Evolutionary conservation across 495 filamentous ascomycete genomes (phyloP), one percentile per base, ranked within the genome.

Genomic region (Venustampulla echinocandica): DNA sequence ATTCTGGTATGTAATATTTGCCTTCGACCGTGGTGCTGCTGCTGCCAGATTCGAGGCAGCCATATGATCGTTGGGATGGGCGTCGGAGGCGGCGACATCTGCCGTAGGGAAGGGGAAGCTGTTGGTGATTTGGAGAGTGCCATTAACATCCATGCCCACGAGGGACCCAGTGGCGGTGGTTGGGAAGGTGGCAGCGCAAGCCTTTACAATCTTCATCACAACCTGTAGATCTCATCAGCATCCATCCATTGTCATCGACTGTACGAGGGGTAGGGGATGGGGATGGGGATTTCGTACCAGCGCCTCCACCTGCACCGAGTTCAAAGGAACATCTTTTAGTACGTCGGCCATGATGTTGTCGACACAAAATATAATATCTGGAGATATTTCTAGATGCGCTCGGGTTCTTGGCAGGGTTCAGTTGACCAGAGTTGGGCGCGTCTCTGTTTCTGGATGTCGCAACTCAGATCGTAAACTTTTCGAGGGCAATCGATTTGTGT

Each of bases 191-290:
- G 87, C 75, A 20, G 86, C 82, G 73, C 82, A 84, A 72, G 93
- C 87, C 70, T 90, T 95, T 59, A 92, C 87, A 59, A 96, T 87
- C 69, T 94, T 94, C 87, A 95, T 87, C 42, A 90, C 87, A 61
- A 95, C 87, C 87, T 93, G 61, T 49, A 44, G 36, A 32, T 34
- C 47, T 24, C 46, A n/a, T n/a, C n/a, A n/a, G n/a, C n/a, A n/a
- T n/a, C n/a, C n/a, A n/a, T n/a, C n/a, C n/a, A n/a, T n/a, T n/a
- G n/a, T n/a, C n/a, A n/a, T n/a, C 38, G 22, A 48, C 42, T 55
- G 54, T 61, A 60, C 25, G 50, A 55, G 57, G 49, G 52, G 57
- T 22, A 39, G 15, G 46, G 30, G 42, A 20, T 7, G 43, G 20
- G 44, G 44, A 45, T 46, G 32, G 23, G 54, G 46, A 42, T 33